Conservation (phyloP, 2,329 filamentous ascomycete species). For the Annulohypoxylon truncatum region DNA sequence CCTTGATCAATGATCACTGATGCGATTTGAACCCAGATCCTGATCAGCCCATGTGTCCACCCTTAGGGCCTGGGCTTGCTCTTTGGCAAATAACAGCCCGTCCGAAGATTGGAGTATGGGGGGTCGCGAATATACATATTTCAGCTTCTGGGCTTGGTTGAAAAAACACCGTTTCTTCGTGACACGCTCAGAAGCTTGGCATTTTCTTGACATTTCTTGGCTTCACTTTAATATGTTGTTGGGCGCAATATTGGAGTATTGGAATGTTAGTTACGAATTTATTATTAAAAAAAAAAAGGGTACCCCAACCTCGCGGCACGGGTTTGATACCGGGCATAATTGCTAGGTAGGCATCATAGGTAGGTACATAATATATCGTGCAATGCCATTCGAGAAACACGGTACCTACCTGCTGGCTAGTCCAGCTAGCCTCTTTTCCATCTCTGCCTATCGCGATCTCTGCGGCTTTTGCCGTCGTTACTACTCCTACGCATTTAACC, state of each 20-base stretch:
- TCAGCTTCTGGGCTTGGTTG: constrained; percentile 12
- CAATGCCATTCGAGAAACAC: constrained; percentile 10
- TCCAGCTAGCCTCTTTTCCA: neutral
- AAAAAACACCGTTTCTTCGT: constrained; percentile 23
- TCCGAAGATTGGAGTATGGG: constrained; percentile 13
- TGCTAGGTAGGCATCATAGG: constrained; percentile 3
- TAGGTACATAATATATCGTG: neutral
- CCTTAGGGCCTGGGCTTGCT: constrained; percentile 25
- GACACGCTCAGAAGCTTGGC: constrained; percentile 35
- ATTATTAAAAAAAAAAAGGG: constrained; percentile 18
- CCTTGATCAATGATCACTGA: constrained; percentile 13
- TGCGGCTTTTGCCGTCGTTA: constrained; percentile 7
- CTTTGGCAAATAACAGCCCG: constrained; percentile 23
- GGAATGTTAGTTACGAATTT: constrained; percentile 13
- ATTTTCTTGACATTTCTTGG: constrained; percentile 39
- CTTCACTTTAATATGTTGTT: constrained; percentile 17
- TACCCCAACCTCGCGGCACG: constrained; percentile 18
- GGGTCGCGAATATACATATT: constrained; percentile 1
- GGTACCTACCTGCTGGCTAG: neutral
- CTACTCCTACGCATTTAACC: constrained; percentile 1
- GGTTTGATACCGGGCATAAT: constrained; percentile 8
- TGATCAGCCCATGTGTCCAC: constrained; percentile 36
- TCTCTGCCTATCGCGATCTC: neutral
- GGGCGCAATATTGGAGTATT: constrained; percentile 9
- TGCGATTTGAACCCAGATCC: constrained; percentile 36